These are phyloP conservation scores for Begonia loranthoides DNA, from an alignment of 306 rosid species.

Conservation along the genomic window DNA sequence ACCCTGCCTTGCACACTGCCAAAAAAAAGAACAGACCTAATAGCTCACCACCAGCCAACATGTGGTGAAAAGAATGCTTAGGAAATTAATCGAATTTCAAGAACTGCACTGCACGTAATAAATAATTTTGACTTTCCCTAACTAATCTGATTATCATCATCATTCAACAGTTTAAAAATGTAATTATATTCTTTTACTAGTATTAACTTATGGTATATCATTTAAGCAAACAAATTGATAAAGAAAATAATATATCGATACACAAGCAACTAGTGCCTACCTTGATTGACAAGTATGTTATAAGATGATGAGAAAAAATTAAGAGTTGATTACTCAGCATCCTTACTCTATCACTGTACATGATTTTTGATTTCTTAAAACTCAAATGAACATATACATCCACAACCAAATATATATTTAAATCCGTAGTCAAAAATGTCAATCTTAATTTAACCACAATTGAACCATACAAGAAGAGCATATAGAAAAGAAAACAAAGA, in stretches of 20 bases:
- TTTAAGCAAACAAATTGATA: not conserved
- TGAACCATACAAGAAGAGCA: no score
- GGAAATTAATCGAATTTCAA: constrained; percentile 1
- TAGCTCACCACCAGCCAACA: not conserved
- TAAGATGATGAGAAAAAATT: no score
- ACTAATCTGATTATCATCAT: not conserved
- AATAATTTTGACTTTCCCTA: not conserved
- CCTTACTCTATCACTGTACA: not conserved
- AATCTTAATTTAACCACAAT: no score
- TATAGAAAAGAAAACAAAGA: no score
- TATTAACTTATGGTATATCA: not conserved
- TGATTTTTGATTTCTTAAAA: not conserved
- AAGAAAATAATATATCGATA: not conserved
- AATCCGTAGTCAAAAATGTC: not conserved
- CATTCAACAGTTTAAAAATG: not conserved
- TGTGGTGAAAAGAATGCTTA: not conserved
- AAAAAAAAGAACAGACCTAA: constrained; percentile 1
- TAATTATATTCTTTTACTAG: not conserved
- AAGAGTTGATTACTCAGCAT: not conserved
- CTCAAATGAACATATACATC: not conserved
- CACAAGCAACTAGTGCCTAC: no score
- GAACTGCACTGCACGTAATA: not conserved
- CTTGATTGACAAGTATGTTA: no score
- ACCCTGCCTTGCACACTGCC: constrained; percentile 96
- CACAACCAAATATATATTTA: not conserved